phyloP scores from a whole-genome alignment of 1,284 basidiomycete genomes.

The Ustilago bromivora region DNA sequence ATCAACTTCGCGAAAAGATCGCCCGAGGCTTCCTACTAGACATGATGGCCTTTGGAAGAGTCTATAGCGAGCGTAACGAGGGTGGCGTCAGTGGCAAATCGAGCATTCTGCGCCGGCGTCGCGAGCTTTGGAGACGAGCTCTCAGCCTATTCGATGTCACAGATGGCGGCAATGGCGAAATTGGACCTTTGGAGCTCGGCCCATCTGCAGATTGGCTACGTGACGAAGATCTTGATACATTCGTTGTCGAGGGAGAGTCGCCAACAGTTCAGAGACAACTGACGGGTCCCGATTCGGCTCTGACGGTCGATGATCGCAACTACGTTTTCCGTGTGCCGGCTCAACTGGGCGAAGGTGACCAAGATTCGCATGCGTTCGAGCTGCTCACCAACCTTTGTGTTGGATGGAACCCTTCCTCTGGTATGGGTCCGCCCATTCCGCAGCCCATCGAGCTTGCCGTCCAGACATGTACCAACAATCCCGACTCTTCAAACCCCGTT shows the following conservation, averaged over 20 bases:
- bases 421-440: slow-evolving; percentile 29
- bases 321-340: slow-evolving; percentile 31
- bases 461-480: slow-evolving; percentile 32
- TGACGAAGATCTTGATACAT: slow-evolving; percentile 29
- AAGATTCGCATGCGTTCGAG: slow-evolving; percentile 48
- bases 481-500: slow-evolving; percentile 35
- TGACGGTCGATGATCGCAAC: slow-evolving; percentile 4
- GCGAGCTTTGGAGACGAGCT: slow-evolving; percentile 54
- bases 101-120: slow-evolving; percentile 38
- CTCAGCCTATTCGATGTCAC: slow-evolving; percentile 44
- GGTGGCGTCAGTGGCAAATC: slow-evolving; percentile 22
- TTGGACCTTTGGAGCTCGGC: slow-evolving; percentile 24
- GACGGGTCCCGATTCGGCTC: slow-evolving; percentile 17
- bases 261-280: slow-evolving; percentile 11
- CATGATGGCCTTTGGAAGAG: slow-evolving; percentile 46
- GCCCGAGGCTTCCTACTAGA: slow-evolving; percentile 72
- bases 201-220: slow-evolving; percentile 5
- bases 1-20: slow-evolving; percentile 90
- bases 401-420: slow-evolving; percentile 48
- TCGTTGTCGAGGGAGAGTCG: slow-evolving; percentile 29
- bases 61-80: slow-evolving; percentile 29
- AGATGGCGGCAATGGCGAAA: slow-evolving; percentile 39
- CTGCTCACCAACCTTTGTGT: slow-evolving; percentile 61
- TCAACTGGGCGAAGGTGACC: slow-evolving; percentile 17
- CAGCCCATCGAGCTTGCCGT: slow-evolving; percentile 53